Percentiles rank a stretch among this genome's conserved stretches.
Conservation (phyloP, 208 protist species). For the Leishmania mexicana region DNA sequence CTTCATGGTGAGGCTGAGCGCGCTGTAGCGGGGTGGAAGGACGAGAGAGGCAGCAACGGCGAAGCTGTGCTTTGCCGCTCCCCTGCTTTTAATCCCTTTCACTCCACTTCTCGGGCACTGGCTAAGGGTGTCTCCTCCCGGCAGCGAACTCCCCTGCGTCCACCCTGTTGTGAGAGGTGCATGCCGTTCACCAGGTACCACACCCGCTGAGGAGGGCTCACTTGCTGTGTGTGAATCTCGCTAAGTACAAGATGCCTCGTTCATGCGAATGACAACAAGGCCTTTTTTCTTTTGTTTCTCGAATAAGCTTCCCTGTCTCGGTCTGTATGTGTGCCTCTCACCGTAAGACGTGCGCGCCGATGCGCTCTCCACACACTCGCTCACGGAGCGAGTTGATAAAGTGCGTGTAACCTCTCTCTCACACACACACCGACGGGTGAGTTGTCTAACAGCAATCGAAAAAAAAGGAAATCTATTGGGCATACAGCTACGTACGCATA, state of each 20-base stretch:
- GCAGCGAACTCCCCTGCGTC: background rate
- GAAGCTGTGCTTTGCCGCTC: conserved; percentile 4
- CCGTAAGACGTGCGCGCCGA: too few species aligned
- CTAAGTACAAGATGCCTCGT: background rate
- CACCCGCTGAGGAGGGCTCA: background rate
- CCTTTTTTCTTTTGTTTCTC: background rate
- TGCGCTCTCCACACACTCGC: background rate
- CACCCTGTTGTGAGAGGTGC: background rate
- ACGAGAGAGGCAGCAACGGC: background rate
- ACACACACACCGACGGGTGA: background rate
- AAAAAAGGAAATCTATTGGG: background rate
- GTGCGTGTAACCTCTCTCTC: background rate
- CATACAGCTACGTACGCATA: background rate
- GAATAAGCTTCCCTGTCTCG: background rate
- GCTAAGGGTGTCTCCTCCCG: background rate
- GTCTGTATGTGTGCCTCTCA: background rate
- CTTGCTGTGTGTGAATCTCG: background rate
- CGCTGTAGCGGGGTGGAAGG: conserved; percentile 6
- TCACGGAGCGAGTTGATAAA: background rate
- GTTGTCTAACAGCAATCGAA: background rate
- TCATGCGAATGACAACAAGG: background rate
- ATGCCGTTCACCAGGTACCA: background rate
- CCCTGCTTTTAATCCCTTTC: conserved; percentile 4
- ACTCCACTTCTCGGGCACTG: background rate
- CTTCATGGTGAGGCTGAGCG: conserved; percentile 63